These are phyloP conservation scores for Phytophthora meadii DNA, from an alignment of 352 stramenopile species.

Conservation along the genomic window DNA sequence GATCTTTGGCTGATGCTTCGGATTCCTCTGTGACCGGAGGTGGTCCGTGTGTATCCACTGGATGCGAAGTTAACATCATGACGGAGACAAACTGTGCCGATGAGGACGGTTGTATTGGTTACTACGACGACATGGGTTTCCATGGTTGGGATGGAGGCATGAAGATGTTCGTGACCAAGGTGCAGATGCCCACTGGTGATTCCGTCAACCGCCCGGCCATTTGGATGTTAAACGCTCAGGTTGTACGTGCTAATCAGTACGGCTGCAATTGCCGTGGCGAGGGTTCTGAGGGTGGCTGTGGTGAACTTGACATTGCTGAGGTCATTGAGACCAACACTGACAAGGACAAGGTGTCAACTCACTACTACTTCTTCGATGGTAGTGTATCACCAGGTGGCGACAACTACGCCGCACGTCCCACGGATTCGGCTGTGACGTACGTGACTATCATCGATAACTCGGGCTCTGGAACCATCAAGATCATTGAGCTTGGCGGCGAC, in stretches of 20 bases:
- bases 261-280: slow-evolving; percentile 77
- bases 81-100: slow-evolving; percentile 54
- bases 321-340: slow-evolving; percentile 69
- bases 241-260: slow-evolving; percentile 73
- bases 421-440: slow-evolving; percentile 47
- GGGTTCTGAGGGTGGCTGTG: slow-evolving; percentile 60
- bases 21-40: slow-evolving; percentile 43
- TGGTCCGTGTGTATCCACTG: slow-evolving; percentile 62
- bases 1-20: slow-evolving; percentile 55
- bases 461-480: slow-evolving; percentile 45
- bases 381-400: slow-evolving; percentile 45
- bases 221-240: slow-evolving; percentile 81
- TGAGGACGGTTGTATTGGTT: slow-evolving; percentile 62
- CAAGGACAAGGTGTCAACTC: slow-evolving; percentile 66
- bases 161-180: slow-evolving; percentile 82
- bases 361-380: slow-evolving; percentile 81
- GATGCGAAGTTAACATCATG: slow-evolving; percentile 82
- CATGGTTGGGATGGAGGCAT: slow-evolving; percentile 72
- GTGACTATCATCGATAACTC: slow-evolving; percentile 63
- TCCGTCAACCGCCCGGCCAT: slow-evolving; percentile 66
- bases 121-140: slow-evolving; percentile 68
- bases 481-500: slow-evolving; percentile 48
- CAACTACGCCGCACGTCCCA: slow-evolving; percentile 49
- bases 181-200: slow-evolving; percentile 56
- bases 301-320: slow-evolving; percentile 76